Evolutionary conservation across 345 rosid genomes (phyloP).

Genomic region (Camelina sativa): DNA sequence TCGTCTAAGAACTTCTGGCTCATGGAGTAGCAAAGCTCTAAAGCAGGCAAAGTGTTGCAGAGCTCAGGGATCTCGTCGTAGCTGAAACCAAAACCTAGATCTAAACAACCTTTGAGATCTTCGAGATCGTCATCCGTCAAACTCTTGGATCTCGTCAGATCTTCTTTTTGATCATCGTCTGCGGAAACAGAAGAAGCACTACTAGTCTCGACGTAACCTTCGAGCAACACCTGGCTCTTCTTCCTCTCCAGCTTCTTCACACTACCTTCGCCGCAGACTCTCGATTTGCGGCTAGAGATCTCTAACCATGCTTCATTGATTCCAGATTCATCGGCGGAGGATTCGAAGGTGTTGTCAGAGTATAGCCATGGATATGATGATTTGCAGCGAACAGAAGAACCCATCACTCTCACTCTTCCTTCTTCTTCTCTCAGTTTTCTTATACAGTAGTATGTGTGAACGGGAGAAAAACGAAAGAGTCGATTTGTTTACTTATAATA

Average conservation of each 20-base stretch:
- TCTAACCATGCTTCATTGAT: slow-evolving; percentile 32
- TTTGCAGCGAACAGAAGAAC: neutral
- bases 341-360: neutral
- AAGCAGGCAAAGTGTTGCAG: slow-evolving; percentile 89
- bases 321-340: neutral
- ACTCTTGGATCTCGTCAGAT: slow-evolving; percentile 79
- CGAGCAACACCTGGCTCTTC: slow-evolving; percentile 79
- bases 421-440: neutral
- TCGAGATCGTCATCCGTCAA: slow-evolving; percentile 90
- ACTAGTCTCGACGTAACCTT: slow-evolving; percentile 60
- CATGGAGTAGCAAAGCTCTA: slow-evolving; percentile 94
- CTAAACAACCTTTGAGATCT: slow-evolving; percentile 87
- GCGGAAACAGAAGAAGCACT: slow-evolving; percentile 3
- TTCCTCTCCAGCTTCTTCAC: slow-evolving; percentile 54
- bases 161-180: slow-evolving; percentile 45
- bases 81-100: slow-evolving; percentile 93
- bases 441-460: neutral
- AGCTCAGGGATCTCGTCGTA: slow-evolving; percentile 98
- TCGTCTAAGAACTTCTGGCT: slow-evolving; percentile 83
- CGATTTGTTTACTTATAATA: slow-evolving; percentile 30
- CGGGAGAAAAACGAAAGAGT: neutral
- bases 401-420: slow-evolving; percentile 28
- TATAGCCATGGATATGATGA: slow-evolving; percentile 31
- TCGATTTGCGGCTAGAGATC: slow-evolving; percentile 21
- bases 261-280: neutral